Percentiles rank a stretch among this genome's conserved stretches.
phyloP scores from a whole-genome alignment of 768 basidiomycete genomes.

The Podaxis sp. region DNA sequence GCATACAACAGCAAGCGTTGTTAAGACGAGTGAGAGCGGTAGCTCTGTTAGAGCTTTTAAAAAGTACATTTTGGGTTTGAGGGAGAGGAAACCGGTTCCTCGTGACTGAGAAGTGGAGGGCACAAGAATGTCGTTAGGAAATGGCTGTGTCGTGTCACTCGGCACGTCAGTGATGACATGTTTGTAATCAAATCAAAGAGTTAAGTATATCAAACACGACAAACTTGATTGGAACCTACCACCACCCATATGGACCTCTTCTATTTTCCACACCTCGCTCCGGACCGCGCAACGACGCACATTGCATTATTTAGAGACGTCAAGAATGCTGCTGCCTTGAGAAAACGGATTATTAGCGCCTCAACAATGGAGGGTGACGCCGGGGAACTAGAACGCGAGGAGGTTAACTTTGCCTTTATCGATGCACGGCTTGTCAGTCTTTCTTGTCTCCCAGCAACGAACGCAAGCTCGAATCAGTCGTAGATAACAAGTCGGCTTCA shows the following conservation, averaged over 20 bases:
- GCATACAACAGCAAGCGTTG: constrained; percentile 6
- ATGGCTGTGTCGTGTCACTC: constrained; percentile 8
- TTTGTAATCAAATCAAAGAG: too few species aligned
- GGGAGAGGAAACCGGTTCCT: constrained; percentile 7
- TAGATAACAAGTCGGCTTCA: constrained; percentile 84
- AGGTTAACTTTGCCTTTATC: constrained; percentile 90
- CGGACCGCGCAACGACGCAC: constrained; percentile 44
- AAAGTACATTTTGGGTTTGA: background rate
- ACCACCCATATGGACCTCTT: constrained; percentile 49
- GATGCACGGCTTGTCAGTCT: constrained; percentile 76
- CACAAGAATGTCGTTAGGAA: background rate
- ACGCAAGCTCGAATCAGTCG: background rate
- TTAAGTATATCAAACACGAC: too few species aligned
- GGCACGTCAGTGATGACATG: background rate
- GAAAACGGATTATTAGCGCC: constrained; percentile 69
- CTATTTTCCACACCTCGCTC: constrained; percentile 52
- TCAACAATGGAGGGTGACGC: constrained; percentile 55
- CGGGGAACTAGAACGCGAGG: constrained; percentile 68
- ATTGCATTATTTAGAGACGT: constrained; percentile 69
- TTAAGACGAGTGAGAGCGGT: constrained; percentile 6
- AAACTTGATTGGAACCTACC: constrained; percentile 1
- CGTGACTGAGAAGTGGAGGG: background rate
- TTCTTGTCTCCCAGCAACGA: constrained; percentile 8
- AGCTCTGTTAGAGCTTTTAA: constrained; percentile 3
- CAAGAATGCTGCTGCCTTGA: constrained; percentile 58